These are phyloP conservation scores for Nakataea oryzae DNA, from an alignment of 2,329 filamentous ascomycete genomes.

Conservation along the genomic window DNA sequence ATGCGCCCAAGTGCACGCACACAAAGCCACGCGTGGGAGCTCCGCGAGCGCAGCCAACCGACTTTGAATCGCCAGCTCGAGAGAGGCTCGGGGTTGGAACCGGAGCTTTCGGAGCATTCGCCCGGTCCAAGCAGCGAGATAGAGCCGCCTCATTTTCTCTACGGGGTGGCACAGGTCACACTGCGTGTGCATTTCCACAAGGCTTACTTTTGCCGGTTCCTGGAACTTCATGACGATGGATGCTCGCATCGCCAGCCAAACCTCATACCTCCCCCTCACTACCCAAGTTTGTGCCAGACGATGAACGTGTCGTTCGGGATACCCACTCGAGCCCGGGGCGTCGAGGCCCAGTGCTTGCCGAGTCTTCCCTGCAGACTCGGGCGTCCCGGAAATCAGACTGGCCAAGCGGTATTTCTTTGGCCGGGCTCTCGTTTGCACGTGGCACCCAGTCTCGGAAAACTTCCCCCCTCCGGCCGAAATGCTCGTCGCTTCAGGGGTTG, in stretches of 20 bases:
- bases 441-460: not conserved
- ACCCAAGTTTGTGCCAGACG: not conserved
- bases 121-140: not conserved
- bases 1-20: no score
- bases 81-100: no score
- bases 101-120: not conserved
- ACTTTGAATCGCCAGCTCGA: no score
- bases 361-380: not conserved
- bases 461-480: not conserved
- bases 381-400: no score
- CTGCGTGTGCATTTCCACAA: not conserved
- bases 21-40: not conserved
- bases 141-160: not conserved
- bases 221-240: not conserved
- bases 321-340: not conserved
- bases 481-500: not conserved
- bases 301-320: not conserved
- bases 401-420: no score
- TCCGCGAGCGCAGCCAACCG: no score
- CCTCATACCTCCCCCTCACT: no score
- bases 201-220: not conserved
- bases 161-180: not conserved
- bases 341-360: not conserved
- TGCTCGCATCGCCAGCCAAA: not conserved
- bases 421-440: not conserved